Conservation (phyloP, 2,329 filamentous ascomycete species). For the Trichoderma atroviride region DNA sequence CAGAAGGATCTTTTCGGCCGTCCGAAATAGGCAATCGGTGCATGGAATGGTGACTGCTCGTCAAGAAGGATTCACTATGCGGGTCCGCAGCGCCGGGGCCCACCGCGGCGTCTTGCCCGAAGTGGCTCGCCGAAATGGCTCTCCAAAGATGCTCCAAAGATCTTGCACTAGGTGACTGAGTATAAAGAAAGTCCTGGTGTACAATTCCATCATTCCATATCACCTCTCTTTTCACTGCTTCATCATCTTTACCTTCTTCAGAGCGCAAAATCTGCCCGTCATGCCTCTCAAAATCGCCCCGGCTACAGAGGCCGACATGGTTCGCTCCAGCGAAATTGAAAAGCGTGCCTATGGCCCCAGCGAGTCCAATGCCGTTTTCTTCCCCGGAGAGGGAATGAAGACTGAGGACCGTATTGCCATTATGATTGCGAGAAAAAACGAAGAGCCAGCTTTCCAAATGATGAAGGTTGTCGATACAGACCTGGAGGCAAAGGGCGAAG, state of each 20-base stretch:
- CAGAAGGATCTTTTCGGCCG: background rate
- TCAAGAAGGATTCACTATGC: background rate
- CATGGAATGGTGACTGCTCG: background rate
- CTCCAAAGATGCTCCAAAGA: background rate
- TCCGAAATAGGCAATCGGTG: no score
- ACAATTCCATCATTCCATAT: background rate
- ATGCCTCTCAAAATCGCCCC: conserved; percentile 46
- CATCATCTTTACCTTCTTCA: background rate
- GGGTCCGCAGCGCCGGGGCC: background rate
- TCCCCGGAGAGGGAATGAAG: conserved; percentile 34
- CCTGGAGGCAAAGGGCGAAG: conserved; percentile 34
- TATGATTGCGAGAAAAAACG: conserved; percentile 31
- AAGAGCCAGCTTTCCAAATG: conserved; percentile 39
- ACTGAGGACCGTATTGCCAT: conserved; percentile 31
- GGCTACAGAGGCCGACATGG: conserved; percentile 42
- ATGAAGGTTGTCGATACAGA: conserved; percentile 42
- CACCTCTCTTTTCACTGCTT: background rate
- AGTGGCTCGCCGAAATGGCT: conserved; percentile 33
- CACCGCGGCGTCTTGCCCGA: conserved; percentile 23
- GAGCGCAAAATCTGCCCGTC: background rate
- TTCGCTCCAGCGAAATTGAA: conserved; percentile 44
- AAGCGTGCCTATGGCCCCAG: conserved; percentile 41
- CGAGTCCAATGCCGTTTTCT: conserved; percentile 39
- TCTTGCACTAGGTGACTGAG: background rate
- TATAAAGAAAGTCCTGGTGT: background rate